A percentile compares a stretch with the other conserved stretches of the same genome.
Evolutionary conservation across 139 green algal species (phyloP).

Genomic region (Chloropicon primus): DNA sequence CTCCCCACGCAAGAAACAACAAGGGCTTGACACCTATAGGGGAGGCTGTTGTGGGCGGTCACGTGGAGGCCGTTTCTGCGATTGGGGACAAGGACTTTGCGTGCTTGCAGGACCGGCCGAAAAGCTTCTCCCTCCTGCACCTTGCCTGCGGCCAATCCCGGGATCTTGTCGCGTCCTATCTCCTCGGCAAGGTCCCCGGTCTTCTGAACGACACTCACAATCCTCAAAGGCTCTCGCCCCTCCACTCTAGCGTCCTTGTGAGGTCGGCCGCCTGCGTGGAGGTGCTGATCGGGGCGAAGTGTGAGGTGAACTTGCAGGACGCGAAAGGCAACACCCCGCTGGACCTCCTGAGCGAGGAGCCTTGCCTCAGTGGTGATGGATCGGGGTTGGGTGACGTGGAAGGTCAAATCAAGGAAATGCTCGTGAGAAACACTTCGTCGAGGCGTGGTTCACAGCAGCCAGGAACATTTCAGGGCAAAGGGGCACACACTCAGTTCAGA

Average conservation of each 20-base stretch:
- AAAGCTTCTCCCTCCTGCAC: background rate
- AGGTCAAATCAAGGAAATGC: background rate
- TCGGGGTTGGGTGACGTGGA: background rate
- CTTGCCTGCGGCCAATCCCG: background rate
- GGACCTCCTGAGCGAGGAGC: background rate
- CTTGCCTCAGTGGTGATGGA: background rate
- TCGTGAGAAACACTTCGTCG: too few species aligned
- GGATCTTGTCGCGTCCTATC: background rate
- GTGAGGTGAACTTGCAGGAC: background rate
- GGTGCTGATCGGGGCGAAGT: slow-evolving; percentile 23
- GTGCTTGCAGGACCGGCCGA: background rate
- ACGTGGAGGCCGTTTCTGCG: slow-evolving; percentile 1
- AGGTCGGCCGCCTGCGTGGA: slow-evolving; percentile 13
- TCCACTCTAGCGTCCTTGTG: slow-evolving; percentile 34
- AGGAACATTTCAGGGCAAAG: too few species aligned
- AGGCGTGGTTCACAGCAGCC: too few species aligned
- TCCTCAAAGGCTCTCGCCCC: slow-evolving; percentile 6
- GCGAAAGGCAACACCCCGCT: background rate
- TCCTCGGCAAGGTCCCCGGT: background rate
- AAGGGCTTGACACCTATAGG: slow-evolving; percentile 36
- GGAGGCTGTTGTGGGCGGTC: slow-evolving; percentile 32
- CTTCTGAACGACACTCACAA: background rate
- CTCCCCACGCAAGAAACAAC: slow-evolving; percentile 30
- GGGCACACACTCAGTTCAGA: background rate
- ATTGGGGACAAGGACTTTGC: background rate